Percentiles rank a stretch among this genome's conserved stretches.
Evolutionary conservation across 257 asterid genomes (phyloP).

Genomic region (Solanum pimpinellifolium): DNA sequence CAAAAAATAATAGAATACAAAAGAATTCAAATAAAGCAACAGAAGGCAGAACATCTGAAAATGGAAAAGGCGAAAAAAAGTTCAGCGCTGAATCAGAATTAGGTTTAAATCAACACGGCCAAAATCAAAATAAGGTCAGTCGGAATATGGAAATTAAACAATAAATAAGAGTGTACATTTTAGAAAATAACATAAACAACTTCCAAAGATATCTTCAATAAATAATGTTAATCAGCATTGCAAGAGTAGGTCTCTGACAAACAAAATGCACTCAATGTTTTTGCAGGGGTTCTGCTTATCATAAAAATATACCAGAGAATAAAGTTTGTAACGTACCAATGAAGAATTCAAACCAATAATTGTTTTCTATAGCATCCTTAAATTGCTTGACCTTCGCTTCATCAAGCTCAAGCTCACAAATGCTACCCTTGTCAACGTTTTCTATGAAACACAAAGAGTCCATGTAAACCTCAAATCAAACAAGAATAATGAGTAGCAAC

Average conservation of each 20-base stretch:
- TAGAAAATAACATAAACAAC: background rate
- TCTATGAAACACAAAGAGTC: slow-evolving; percentile 27
- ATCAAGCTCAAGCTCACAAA: slow-evolving; percentile 43
- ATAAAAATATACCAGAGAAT: background rate
- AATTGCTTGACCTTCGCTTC: slow-evolving; percentile 47
- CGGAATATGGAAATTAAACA: background rate
- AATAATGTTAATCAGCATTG: background rate
- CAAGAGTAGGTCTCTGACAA: background rate
- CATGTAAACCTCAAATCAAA: background rate
- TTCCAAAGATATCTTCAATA: background rate
- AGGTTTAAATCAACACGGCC: background rate
- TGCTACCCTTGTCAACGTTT: slow-evolving; percentile 35
- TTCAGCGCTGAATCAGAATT: background rate
- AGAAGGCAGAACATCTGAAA: background rate
- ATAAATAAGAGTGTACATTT: background rate
- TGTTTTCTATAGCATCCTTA: slow-evolving; percentile 48
- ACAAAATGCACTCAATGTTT: background rate
- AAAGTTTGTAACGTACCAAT: slow-evolving; percentile 30
- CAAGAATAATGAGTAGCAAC: background rate
- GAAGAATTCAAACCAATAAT: slow-evolving; percentile 55
- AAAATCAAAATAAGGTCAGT: background rate
- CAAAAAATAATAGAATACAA: background rate
- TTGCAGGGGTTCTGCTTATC: background rate
- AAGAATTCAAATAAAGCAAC: background rate
- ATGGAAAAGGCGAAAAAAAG: background rate